Conservation (phyloP, 163 green algal species). For the Chloroidium sp. region DNA sequence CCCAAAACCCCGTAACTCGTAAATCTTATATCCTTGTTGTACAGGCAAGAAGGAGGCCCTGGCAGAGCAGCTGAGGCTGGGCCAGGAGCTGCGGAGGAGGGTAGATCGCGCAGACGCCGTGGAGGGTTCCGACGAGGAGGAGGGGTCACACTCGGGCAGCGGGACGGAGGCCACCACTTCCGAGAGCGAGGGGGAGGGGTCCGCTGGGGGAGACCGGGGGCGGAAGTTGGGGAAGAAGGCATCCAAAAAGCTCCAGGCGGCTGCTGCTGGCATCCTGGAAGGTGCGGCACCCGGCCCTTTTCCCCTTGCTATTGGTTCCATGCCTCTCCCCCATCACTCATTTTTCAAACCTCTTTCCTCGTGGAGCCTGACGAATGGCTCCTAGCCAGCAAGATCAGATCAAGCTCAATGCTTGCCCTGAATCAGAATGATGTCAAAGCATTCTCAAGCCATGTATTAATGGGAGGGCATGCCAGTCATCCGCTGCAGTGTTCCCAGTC, state of each 20-base stretch:
- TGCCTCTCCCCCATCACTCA: neutral
- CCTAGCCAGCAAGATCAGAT: no score
- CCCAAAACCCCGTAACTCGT: no score
- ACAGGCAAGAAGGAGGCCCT: constrained; percentile 62
- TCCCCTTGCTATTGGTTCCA: neutral
- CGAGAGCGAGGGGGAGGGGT: no score
- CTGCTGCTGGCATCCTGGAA: constrained; percentile 35
- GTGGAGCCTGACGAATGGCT: no score
- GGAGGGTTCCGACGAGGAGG: neutral
- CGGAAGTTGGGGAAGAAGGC: constrained; percentile 1
- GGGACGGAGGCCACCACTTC: no score
- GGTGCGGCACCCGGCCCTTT: constrained; percentile 3
- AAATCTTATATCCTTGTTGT: neutral
- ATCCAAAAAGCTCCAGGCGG: constrained; percentile 8
- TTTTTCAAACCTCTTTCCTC: neutral
- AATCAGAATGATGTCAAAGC: no score
- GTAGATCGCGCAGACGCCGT: constrained; percentile 22
- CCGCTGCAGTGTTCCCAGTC: no score
- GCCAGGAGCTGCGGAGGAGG: constrained; percentile 66
- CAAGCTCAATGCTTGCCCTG: no score
- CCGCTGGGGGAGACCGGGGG: no score
- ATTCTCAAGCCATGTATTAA: no score
- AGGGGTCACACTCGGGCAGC: neutral
- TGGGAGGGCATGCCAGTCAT: no score
- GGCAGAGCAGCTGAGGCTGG: constrained; percentile 79